These are phyloP conservation scores for Porogramme epimiltina DNA, from an alignment of 1,284 basidiomycete genomes.

Conservation along the genomic window DNA sequence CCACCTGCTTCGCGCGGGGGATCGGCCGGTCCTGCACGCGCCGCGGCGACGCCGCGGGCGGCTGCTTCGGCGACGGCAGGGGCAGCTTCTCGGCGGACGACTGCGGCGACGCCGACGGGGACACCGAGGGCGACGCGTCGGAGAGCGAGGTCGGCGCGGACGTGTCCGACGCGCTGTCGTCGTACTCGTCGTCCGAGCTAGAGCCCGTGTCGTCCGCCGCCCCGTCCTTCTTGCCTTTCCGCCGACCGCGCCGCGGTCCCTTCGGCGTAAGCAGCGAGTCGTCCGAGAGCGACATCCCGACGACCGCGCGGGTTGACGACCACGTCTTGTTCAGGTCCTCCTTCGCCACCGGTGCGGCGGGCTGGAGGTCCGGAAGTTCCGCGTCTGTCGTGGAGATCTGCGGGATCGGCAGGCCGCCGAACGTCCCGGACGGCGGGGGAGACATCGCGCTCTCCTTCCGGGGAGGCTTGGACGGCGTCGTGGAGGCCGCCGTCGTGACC, in stretches of 20 bases:
- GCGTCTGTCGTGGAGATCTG: constrained; percentile 48
- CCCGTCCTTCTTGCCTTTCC: constrained; percentile 13
- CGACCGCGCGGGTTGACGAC: constrained; percentile 10
- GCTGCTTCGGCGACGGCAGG: constrained; percentile 20
- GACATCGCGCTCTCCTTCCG: constrained; percentile 11
- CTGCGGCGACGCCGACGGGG: constrained; percentile 38
- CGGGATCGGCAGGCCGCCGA: constrained; percentile 48
- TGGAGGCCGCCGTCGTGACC: constrained; percentile 19
- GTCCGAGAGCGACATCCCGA: constrained; percentile 21
- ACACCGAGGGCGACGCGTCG: constrained; percentile 43
- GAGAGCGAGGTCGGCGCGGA: constrained; percentile 32
- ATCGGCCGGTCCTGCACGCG: constrained; percentile 26
- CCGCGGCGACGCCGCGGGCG: constrained; percentile 3
- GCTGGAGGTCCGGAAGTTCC: constrained; percentile 37
- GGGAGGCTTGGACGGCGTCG: neutral
- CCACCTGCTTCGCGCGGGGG: constrained; percentile 58
- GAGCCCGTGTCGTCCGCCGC: constrained; percentile 37
- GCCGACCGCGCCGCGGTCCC: constrained; percentile 24
- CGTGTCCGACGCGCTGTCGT: constrained; percentile 32
- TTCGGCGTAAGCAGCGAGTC: constrained; percentile 28
- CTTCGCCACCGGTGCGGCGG: neutral
- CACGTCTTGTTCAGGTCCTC: constrained; percentile 8
- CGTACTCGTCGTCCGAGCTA: constrained; percentile 43
- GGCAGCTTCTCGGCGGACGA: constrained; percentile 30
- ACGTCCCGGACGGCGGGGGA: constrained; percentile 21